Base-by-base conservation (phyloP, 768 basidiomycete species). In the Tylopilus cervinicoccineus region DNA sequence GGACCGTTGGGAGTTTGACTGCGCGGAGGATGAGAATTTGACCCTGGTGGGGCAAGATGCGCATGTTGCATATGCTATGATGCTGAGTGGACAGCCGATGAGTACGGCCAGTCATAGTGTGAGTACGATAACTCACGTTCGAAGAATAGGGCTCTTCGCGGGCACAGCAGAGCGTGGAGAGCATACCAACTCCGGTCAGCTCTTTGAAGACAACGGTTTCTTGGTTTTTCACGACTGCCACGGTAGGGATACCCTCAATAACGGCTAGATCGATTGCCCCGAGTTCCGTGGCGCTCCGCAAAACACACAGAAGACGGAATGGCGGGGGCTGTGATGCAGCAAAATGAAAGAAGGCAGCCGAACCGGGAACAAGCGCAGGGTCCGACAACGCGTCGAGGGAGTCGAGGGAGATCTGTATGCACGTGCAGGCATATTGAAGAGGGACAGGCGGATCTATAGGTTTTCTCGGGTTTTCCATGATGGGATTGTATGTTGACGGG, bases 21-120 rank as follows among this genome's bases (percentile, higher is more conserved):
- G 69, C 66, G 29, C 82, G 79, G 38, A 81, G 69, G 44, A 81
- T 68, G 19, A 84, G 65, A 12, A 84, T 62, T 44, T 78, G 71
- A 9, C 68, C 64, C 58, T 83, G 81, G 13, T 67, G 63, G 2
- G 80, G 79, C 29, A 81, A 59, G 22, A 76, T 70, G 26, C 79
- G 75, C 41, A 80, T 63, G n/a, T 73, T 76, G 46, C 70, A 72
- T 50, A 84, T 77, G 20, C 67, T 65, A 55, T 80, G 76, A 23
- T 66, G 63, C 79, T 80, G 20, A 45, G 27, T 17, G 9, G 33
- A 43, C 14, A n/a, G 23, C 11, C 5, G 6, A 28, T 66, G 34
- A 64, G 20, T 20, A 56, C 14, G 27, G 7, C 8, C 1, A 8
- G 27, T 12, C 1, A n/a, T 19, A 12, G 2, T 14, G 13, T n/a